Base-by-base conservation (phyloP, 495 filamentous ascomycete species). In the Aspergillus funiculosus region DNA sequence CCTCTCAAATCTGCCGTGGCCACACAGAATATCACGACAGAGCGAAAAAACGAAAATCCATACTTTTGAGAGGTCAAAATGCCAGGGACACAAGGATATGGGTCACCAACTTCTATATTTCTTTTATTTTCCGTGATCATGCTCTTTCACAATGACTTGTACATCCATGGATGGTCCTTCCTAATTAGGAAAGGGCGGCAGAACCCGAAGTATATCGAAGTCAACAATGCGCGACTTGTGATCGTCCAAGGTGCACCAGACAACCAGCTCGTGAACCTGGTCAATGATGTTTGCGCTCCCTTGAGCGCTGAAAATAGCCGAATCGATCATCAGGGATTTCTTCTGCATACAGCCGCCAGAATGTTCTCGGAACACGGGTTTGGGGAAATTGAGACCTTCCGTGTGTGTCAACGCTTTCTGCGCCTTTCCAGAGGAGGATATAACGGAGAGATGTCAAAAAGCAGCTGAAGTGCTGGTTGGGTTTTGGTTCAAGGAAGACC, bases 291-390 rank as follows among this genome's bases (percentile, higher is more conserved):
- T 6, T 37, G 46, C 26, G 20, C 37, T 8, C 46, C 29, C 8
- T 5, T 41, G 5, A 34, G 27, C 5, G 38, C 19, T 8, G 13
- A 0, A 15, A 43, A 21, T 17, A 7, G 14, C 8, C 32, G 0
- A 5, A 6, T 18, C 13, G 28, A 42, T 27, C 46, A 49, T 18
- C 46, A 49, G 28, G 46, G 46, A 13, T 42, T 42, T 18, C 28
- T 49, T 6, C 30, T 49, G 1, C 28, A 28, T n/a, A 18, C 8
- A 11, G 46, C 38, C 4, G 20, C 21, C 14, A 20, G 42, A 21
- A 17, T 36, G 2, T 36, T 49, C 15, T 14, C 46, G n/a, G 6
- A 17, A 13, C 17, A 22, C 34, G 46, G 46, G 7, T 49, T 49
- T 32, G 37, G 1, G n/a, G 27, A 42, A 35, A 22, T 49, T 21